Evolutionary conservation across 441 rosid genomes (phyloP), one percentile per base, ranked within the genome.

Genomic region (Geranium incanum): DNA sequence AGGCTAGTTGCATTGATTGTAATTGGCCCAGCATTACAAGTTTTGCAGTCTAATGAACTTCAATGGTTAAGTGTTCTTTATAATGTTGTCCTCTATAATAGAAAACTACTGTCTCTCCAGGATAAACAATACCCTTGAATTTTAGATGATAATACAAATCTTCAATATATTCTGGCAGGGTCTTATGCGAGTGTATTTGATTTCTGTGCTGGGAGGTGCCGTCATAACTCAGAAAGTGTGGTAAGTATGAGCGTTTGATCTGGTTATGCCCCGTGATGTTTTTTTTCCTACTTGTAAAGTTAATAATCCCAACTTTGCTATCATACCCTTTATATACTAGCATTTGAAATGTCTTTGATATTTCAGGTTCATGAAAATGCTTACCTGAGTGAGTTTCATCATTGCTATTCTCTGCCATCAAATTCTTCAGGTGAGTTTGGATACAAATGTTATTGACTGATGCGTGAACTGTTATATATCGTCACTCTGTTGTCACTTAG

Each of bases 331-430:
- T 36, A 16, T 57, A 68, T 18, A 13, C 52, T 78, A 18, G 41
- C 45, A 70, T 72, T 71, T 78, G 76, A 67, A 71, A 65, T 69
- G 79, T 70, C 39, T 69, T 60, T 68, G 37, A 38, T 48, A 69
- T 4, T 81, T 70, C 88, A 91, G 97, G 91, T 95, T 84, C 99
- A 90, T 67, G 97, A 92, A 84, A 95, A 95, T 85, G 96, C 97
- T 69, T 92, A 95, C 78, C 81, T 81, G 59, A 92, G 97, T 62
- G 89, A 89, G 69, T 95, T 87, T 74, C 99, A 95, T 78, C 99
- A 95, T 76, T 95, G 99, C 82, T 95, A 90, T 82, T 84, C 97
- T 68, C 72, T 87, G 73, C 87, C 85, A 13, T 84, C 97, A 82
- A 95, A 88, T 80, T 76, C 63, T 57, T 57, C 63, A 57, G 63